Evolutionary conservation across 75 land plant species (phyloP), one percentile per base, ranked within the genome.

Genomic region (Larix kaempferi): DNA sequence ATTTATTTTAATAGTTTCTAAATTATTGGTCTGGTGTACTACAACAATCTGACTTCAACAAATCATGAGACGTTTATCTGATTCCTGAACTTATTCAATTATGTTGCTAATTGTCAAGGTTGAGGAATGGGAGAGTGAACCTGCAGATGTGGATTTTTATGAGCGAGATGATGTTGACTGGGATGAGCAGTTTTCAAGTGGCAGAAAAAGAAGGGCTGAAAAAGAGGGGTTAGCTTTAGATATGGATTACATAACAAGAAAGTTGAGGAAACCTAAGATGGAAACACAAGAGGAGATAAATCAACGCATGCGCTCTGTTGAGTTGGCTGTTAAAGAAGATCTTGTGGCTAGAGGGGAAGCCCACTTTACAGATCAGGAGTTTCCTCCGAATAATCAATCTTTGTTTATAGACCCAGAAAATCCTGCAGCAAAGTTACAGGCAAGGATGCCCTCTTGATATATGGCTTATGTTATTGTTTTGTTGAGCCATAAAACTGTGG

Each of bases 121-220:
- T 65, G 96, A 93, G 80, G 98, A 91, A 56, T 95, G 96, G 94
- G 94, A 94, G 49, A 93, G 86, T 84, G 99, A 95, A 55, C 90
- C 95, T 76, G 93, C 85, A 59, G 98, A 95, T 71, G 85, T 95
- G 59, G 94, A 93, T 73, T 59, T 91, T 15, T 93, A 93, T 80
- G 94, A 96, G 56, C 86, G 96, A 62, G 98, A 98, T 81, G 99
- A 98, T 59, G 82, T 89, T 29, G 93, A 91, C 64, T 98, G 99
- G 99, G 99, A 97, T 81, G 99, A 95, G 15, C 98, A 98, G 69
- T 93, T 90, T 66, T 88, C 91, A 59, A 95, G 97, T 86, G 98
- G 99, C 22, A 87, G 98, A 83, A 95, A 89, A 79, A 85, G 92
- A 60, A 87, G 88, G 72, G 76, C 86, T 27, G 98, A 89, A 33